Evolutionary conservation across 306 rosid genomes (phyloP), one percentile per base, ranked within the genome.

Genomic region (Gastrolobium villosum): DNA sequence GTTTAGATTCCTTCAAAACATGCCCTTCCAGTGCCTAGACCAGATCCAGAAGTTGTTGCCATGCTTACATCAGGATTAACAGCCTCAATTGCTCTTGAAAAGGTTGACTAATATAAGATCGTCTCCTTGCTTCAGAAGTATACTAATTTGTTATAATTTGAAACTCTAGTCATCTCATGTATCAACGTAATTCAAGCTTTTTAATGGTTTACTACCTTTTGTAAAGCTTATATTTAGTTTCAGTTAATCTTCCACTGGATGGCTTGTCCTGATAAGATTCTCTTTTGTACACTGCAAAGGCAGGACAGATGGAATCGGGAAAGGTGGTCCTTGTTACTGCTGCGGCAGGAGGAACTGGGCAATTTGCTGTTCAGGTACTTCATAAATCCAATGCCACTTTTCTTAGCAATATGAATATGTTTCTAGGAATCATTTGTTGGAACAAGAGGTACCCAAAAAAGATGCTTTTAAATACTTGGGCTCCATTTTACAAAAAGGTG

Each of bases 311-410:
- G 92, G 97, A 92, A 88, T 90, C 95, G 83, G 93, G 97, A 82
- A 88, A 95, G 40, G 83, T 74, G 48, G 96, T 95, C 75, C 94
- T 95, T 86, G 98, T 95, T 46, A 95, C 99, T 84, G 99, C 99
- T 81, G 99, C 99, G n/a, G 99, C 99, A 13, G 99, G 99, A 78
- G 99, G 99, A 82, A 95, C 99, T 5, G 99, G 99, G 71, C 99
- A 95, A 88, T 95, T 95, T 56, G 99, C 98, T 52, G 99, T 95
- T 79, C 99, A 92, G 98, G 99, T 95, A 64, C 48, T 61, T 37
- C 71, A 44, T 53, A 50, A 81, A 49, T 86, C 52, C 20, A 44
- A 4, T 52, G 62, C 57, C 76, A 57, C 69, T 62, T 85, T 75
- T 78, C 32, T 74, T 56, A 59, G 28, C 14, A 65, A 10, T 74